phyloP scores from a whole-genome alignment of 164 flowering plant genomes.

The Chimonanthus salicifolius region DNA sequence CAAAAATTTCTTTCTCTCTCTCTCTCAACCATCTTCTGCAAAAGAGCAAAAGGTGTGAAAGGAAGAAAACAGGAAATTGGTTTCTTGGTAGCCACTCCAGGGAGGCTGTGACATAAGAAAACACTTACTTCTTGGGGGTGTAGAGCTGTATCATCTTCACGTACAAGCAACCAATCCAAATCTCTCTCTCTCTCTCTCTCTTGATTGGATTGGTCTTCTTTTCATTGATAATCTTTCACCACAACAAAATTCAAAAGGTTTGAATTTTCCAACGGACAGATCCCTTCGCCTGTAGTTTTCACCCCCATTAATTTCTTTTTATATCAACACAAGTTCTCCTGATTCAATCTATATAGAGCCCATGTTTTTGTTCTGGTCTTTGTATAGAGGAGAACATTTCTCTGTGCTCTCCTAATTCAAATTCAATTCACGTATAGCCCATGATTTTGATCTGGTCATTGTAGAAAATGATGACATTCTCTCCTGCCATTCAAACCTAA shows the following conservation, averaged over 20 bases:
- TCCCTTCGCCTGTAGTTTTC: neutral
- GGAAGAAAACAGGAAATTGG: neutral
- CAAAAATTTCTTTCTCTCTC: neutral
- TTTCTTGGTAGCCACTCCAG: conserved; percentile 30
- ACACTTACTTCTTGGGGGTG: conserved; percentile 11
- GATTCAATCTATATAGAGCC: too few relatives aligned
- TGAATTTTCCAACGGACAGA: conserved; percentile 3
- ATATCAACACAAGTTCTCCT: too few relatives aligned
- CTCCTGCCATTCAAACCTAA: too few relatives aligned
- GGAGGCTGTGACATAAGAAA: conserved; percentile 16
- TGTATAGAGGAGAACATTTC: neutral
- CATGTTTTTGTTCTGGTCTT: neutral
- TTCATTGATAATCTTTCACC: neutral
- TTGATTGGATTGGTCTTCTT: neutral
- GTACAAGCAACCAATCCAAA: conserved; percentile 15
- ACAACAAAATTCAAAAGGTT: conserved; percentile 2
- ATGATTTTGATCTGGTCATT: neutral
- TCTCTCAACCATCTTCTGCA: neutral
- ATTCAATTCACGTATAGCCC: neutral
- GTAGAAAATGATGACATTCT: neutral
- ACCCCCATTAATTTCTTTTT: too few relatives aligned
- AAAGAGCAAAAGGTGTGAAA: neutral
- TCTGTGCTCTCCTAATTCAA: neutral
- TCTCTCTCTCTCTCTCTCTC: neutral
- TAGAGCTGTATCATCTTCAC: conserved; percentile 11